These are phyloP conservation scores for Ichthyophthirius multifiliis DNA, from an alignment of 169 alveolate species.

Conservation along the genomic window DNA sequence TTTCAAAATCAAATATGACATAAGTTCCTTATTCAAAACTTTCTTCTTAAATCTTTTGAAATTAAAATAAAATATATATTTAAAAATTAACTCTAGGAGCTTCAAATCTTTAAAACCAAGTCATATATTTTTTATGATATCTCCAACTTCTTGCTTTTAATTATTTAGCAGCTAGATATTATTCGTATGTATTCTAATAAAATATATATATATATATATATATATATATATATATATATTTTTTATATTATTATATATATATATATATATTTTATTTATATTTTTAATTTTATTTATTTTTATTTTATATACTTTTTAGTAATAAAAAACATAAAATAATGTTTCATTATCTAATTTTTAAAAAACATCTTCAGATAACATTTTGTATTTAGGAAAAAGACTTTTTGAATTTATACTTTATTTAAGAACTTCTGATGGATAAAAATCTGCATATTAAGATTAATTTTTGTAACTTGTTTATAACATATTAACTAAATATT, in stretches of 20 bases:
- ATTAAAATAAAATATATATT: neutral
- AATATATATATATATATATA: no score
- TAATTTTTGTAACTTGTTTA: neutral
- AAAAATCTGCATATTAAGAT: neutral
- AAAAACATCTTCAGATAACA: constrained; percentile 10
- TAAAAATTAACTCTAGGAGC: neutral
- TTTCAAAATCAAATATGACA: constrained; percentile 10
- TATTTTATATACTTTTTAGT: neutral
- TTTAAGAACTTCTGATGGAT: neutral
- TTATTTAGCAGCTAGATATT: constrained; percentile 8
- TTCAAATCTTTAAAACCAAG: constrained; percentile 19
- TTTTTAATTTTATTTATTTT: no score
- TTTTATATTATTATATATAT: no score
- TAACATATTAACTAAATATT: neutral
- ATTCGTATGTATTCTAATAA: neutral
- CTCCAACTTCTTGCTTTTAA: constrained; percentile 2
- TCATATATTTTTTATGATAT: constrained; percentile 2
- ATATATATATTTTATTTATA: no score
- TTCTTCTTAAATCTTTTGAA: neutral
- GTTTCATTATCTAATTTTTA: neutral
- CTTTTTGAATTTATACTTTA: neutral
- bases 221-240: no score
- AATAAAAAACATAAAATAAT: neutral
- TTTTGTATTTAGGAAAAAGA: neutral
- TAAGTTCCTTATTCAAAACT: constrained; percentile 1